A percentile compares a stretch with the other conserved stretches of the same genome.
Conservation (phyloP, 208 protist species). For the Trichomonas tenax region DNA sequence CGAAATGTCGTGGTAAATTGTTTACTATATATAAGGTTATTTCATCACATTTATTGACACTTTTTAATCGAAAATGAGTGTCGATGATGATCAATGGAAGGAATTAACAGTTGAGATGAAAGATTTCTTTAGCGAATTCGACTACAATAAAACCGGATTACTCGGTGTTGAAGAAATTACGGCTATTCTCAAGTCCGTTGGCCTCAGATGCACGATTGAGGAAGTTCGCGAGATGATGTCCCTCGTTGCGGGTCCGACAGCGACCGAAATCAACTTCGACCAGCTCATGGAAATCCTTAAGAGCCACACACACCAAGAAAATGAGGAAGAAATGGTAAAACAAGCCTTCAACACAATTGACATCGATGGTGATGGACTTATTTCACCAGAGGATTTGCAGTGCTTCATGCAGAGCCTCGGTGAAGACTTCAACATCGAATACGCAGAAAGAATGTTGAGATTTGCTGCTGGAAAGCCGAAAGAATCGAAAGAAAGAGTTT, state of each 20-base stretch:
- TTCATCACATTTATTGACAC: no score
- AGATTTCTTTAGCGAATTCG: background rate
- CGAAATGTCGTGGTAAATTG: no score
- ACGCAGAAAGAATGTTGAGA: background rate
- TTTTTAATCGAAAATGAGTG: background rate
- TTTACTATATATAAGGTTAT: no score
- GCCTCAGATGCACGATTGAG: background rate
- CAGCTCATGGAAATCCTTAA: background rate
- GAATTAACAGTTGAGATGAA: background rate
- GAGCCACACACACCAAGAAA: background rate
- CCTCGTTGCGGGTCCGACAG: background rate
- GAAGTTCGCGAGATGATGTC: slow-evolving; percentile 16
- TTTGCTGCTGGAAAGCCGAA: background rate
- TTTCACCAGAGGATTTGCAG: background rate
- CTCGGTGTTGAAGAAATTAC: slow-evolving; percentile 12
- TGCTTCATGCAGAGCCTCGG: slow-evolving; percentile 17
- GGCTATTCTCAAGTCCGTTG: slow-evolving; percentile 7
- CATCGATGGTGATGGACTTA: background rate
- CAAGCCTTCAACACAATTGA: slow-evolving; percentile 5
- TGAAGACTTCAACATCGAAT: slow-evolving; percentile 10
- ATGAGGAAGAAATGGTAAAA: background rate
- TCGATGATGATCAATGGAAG: background rate
- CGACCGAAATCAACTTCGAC: background rate
- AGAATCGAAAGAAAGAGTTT: background rate
- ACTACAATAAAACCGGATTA: background rate